Evolutionary conservation across 208 protist genomes (phyloP).

Genomic region (Spongospora subterranea): DNA sequence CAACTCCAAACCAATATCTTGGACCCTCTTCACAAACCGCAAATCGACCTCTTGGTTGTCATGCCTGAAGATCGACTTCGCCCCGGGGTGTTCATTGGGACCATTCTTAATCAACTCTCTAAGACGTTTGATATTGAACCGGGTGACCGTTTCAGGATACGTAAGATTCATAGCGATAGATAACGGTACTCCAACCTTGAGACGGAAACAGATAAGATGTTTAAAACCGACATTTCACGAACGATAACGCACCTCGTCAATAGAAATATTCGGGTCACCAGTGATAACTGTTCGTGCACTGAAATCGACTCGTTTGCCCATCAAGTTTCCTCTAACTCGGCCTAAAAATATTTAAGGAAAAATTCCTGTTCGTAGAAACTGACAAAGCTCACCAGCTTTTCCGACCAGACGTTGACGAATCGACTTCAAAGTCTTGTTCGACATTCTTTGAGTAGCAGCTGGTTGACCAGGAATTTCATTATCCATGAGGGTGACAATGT

Average conservation of each 20-base stretch:
- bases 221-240: no score
- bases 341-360: not conserved
- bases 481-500: constrained; percentile 94
- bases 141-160: constrained; percentile 97
- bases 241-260: constrained; percentile 74
- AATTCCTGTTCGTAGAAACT: not conserved
- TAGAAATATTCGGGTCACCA: constrained; percentile 93
- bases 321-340: constrained; percentile 96
- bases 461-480: constrained; percentile 94
- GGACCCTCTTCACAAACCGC: constrained; percentile 78
- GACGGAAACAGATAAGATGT: not conserved
- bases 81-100: constrained; percentile 92
- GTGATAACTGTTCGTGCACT: constrained; percentile 99
- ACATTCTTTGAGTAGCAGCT: constrained; percentile 72
- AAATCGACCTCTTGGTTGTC: constrained; percentile 87
- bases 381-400: constrained; percentile 92
- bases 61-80: constrained; percentile 79
- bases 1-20: constrained; percentile 86
- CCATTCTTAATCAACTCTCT: constrained; percentile 88
- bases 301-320: constrained; percentile 99
- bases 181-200: constrained; percentile 95
- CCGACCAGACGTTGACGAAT: constrained; percentile 97
- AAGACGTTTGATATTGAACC: constrained; percentile 91
- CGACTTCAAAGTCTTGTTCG: constrained; percentile 93
- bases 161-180: constrained; percentile 97